A percentile compares a stretch with the other conserved stretches of the same genome.
Conservation (phyloP, 176 grass and related monocot genomes). For the Oryza nivara region DNA sequence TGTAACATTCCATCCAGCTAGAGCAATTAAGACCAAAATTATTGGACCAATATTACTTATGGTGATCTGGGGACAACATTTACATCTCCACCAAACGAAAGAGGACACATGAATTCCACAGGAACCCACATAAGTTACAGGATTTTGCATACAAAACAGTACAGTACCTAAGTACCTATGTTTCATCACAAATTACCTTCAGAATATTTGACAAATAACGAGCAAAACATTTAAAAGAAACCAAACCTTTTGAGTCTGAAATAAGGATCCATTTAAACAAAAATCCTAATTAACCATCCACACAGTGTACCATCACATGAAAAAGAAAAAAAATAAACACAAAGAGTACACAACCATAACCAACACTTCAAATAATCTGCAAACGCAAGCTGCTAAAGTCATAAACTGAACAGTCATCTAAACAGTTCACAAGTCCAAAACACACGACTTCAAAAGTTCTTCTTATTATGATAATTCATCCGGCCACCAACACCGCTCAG, state of each 20-base stretch:
- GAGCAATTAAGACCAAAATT: conserved; percentile 9
- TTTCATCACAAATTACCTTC: no score
- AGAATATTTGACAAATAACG: not conserved
- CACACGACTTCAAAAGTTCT: not conserved
- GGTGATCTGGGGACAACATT: not conserved
- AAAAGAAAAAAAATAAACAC: no score
- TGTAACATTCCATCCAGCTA: not conserved
- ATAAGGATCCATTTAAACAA: not conserved
- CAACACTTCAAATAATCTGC: not conserved
- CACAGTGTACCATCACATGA: not conserved
- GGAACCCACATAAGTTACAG: not conserved
- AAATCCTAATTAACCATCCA: not conserved
- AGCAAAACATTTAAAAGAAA: not conserved
- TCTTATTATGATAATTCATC: not conserved
- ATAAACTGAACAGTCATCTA: not conserved
- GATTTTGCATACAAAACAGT: no score
- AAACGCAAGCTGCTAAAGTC: not conserved
- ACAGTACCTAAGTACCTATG: no score
- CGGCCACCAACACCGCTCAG: not conserved
- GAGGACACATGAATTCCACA: not conserved
- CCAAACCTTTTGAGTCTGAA: not conserved
- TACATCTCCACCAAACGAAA: not conserved
- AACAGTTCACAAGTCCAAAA: not conserved
- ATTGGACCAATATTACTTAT: not conserved
- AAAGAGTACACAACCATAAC: not conserved